These are phyloP conservation scores for Amphibolis antarctica DNA, from an alignment of 106 monocot species.

Conservation along the genomic window DNA sequence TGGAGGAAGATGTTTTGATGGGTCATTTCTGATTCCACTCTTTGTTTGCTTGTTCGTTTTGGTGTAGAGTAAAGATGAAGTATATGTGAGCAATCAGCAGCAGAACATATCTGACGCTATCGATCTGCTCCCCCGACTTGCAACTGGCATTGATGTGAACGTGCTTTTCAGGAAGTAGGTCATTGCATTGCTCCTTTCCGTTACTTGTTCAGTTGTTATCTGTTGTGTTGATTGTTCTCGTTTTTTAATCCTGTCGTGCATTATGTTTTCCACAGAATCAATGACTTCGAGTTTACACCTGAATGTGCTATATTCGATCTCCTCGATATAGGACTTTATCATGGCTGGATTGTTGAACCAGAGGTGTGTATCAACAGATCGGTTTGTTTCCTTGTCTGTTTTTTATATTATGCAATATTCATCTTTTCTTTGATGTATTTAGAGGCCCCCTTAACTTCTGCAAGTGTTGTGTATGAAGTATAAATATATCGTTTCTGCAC, in stretches of 20 bases:
- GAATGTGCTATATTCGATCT: slow-evolving; percentile 98
- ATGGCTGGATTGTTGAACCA: slow-evolving; percentile 98
- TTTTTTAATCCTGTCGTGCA: background rate
- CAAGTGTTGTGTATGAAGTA: too few relatives aligned
- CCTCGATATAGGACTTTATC: slow-evolving; percentile 82
- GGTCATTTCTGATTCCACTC: background rate
- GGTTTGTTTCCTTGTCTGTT: background rate
- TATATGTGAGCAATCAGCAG: slow-evolving; percentile 60
- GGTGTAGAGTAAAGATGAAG: slow-evolving; percentile 59
- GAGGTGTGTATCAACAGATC: slow-evolving; percentile 34
- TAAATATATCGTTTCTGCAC: too few relatives aligned
- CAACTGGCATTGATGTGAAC: slow-evolving; percentile 88
- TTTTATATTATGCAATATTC: too few relatives aligned
- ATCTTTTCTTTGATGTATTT: too few relatives aligned
- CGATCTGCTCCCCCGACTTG: slow-evolving; percentile 78
- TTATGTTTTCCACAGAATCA: slow-evolving; percentile 42
- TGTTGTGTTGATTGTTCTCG: background rate
- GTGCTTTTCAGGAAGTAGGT: slow-evolving; percentile 82
- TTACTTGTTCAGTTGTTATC: background rate
- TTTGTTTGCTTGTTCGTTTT: background rate
- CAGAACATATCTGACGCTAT: slow-evolving; percentile 92
- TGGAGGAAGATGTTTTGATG: background rate
- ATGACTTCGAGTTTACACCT: slow-evolving; percentile 88
- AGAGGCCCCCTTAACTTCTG: too few relatives aligned
- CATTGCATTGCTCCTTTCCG: background rate